These are phyloP conservation scores for Rhizomucor miehei DNA, from an alignment of 371 early-diverging fungal species.

Conservation along the genomic window DNA sequence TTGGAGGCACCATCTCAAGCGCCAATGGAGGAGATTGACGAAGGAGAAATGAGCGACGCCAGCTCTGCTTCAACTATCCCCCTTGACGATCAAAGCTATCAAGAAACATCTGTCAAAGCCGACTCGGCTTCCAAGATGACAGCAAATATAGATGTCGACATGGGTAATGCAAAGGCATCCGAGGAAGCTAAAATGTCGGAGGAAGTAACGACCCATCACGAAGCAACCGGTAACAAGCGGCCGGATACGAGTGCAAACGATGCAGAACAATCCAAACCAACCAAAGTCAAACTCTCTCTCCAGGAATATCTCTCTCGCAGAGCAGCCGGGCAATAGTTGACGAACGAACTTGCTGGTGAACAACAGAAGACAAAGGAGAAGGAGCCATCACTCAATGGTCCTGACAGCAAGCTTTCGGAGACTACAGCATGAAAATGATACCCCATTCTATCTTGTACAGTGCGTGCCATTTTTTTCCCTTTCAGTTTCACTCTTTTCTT, in stretches of 20 bases:
- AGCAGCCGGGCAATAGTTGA: conserved; percentile 4
- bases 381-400: conserved; percentile 4
- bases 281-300: conserved; percentile 27
- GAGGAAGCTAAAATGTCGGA: neutral
- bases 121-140: neutral
- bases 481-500: neutral
- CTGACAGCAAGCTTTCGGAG: no score
- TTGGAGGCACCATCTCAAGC: neutral
- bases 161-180: neutral
- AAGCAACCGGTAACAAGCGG: neutral
- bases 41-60: conserved; percentile 23
- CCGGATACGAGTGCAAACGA: neutral
- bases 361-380: neutral
- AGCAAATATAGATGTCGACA: neutral
- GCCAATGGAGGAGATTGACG: conserved; percentile 7
- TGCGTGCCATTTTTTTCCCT: neutral
- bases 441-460: neutral
- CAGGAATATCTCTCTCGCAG: conserved; percentile 38
- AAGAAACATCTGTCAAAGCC: neutral
- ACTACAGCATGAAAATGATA: neutral
- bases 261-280: conserved; percentile 12
- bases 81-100: conserved; percentile 15
- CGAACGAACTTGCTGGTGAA: no score
- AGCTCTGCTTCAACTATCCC: conserved; percentile 35
- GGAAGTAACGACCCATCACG: neutral